phyloP scores from a whole-genome alignment of 2,329 filamentous ascomycete genomes.

The Zopfia rhizophila region DNA sequence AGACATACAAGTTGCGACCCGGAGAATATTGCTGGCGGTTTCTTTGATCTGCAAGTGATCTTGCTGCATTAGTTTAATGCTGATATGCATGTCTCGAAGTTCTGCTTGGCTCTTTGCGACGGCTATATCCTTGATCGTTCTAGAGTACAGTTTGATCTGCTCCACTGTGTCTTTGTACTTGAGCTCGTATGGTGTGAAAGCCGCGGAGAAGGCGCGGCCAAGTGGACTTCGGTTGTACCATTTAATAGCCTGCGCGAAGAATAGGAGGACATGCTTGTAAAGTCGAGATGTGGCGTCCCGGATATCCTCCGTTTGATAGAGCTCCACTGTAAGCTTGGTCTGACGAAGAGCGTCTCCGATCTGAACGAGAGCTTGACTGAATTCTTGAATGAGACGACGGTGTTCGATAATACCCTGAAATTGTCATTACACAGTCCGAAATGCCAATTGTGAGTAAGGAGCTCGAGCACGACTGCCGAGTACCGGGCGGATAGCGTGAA shows the following conservation, averaged over 20 bases:
- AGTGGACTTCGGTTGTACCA: constrained; percentile 22
- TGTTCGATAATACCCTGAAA: constrained; percentile 19
- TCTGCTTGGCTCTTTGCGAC: constrained; percentile 9
- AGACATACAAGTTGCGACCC: too few relatives aligned
- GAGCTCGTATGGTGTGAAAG: constrained; percentile 20
- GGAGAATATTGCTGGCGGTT: too few relatives aligned
- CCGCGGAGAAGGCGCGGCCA: constrained; percentile 11
- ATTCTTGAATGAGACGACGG: constrained; percentile 3
- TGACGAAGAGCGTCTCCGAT: constrained; percentile 6
- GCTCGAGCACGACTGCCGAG: too few relatives aligned
- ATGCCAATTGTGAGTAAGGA: too few relatives aligned
- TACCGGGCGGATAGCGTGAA: too few relatives aligned
- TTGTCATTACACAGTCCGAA: too few relatives aligned
- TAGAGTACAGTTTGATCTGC: constrained; percentile 10
- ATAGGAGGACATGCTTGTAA: constrained; percentile 25
- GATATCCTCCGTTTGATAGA: constrained; percentile 17
- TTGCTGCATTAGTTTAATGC: too few relatives aligned
- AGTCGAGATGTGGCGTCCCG: constrained; percentile 12
- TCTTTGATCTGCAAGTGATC: too few relatives aligned
- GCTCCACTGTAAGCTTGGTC: constrained; percentile 12
- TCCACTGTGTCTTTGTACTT: constrained; percentile 21
- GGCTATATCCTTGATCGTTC: constrained; percentile 15
- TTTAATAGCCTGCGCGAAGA: constrained; percentile 8
- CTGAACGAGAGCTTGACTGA: neutral
- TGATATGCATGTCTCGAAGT: constrained; percentile 6